These are phyloP conservation scores for Ricinus communis DNA, from an alignment of 345 rosid species.

Conservation along the genomic window DNA sequence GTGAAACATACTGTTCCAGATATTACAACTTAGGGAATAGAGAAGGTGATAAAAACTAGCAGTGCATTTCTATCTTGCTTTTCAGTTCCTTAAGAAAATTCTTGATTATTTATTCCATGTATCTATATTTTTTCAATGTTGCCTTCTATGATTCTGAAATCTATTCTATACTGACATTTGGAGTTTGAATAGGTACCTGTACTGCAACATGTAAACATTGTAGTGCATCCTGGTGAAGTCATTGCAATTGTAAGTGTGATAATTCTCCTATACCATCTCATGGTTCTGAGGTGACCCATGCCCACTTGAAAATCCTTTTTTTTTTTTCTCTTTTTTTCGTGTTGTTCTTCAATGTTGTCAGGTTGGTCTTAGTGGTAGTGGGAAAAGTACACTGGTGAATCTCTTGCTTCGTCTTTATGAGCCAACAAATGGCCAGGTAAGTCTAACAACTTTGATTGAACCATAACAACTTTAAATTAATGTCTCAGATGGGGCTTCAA, in stretches of 20 bases:
- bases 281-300: constrained; percentile 11
- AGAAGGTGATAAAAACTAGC: neutral
- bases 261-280: constrained; percentile 9
- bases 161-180: neutral
- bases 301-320: constrained; percentile 8
- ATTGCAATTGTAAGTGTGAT: constrained; percentile 69
- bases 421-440: constrained; percentile 89
- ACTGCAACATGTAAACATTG: constrained; percentile 56
- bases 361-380: constrained; percentile 99
- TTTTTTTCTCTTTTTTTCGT: no score
- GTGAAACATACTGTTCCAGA: neutral
- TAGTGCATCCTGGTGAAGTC: constrained; percentile 77
- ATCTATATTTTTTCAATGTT: neutral
- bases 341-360: constrained; percentile 30
- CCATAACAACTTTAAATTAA: neutral
- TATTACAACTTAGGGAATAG: neutral
- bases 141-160: neutral
- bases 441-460: neutral
- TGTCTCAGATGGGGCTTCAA: neutral
- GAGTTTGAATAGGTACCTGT: constrained; percentile 60
- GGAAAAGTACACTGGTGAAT: constrained; percentile 90
- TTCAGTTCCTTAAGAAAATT: neutral
- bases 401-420: constrained; percentile 84
- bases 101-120: no score
- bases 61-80: constrained; percentile 3